Evolutionary conservation across 2,329 filamentous ascomycete genomes (phyloP).

Genomic region (Phaeosphaeria sp.): DNA sequence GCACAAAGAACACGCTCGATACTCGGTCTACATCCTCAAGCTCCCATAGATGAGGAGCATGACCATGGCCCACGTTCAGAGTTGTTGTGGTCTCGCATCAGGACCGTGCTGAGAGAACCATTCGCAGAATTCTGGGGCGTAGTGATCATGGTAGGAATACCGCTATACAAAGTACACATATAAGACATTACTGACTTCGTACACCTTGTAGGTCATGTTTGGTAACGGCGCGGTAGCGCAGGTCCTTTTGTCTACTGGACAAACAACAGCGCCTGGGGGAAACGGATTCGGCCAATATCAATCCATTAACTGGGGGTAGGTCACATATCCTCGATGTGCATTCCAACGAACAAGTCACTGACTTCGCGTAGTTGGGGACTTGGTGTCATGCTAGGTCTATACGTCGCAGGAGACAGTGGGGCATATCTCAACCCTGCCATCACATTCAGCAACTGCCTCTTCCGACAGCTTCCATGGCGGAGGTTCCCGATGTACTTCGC

Average conservation of each 20-base stretch:
- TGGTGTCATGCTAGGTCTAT: constrained; percentile 60
- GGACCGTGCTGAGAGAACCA: constrained; percentile 50
- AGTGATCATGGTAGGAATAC: constrained; percentile 51
- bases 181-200: too few species aligned
- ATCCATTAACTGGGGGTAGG: constrained; percentile 52
- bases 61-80: constrained; percentile 45
- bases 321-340: neutral
- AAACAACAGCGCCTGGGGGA: constrained; percentile 50
- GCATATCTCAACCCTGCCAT: constrained; percentile 72
- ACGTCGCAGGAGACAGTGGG: constrained; percentile 69
- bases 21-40: constrained; percentile 49
- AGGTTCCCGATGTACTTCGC: constrained; percentile 73
- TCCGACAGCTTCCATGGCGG: constrained; percentile 71
- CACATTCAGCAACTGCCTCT: constrained; percentile 73
- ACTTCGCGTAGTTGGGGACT: constrained; percentile 42
- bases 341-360: constrained; percentile 2
- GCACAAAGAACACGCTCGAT: constrained; percentile 30
- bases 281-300: constrained; percentile 53
- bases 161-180: too few species aligned
- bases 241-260: constrained; percentile 47
- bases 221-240: constrained; percentile 55
- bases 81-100: constrained; percentile 48
- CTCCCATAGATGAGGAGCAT: constrained; percentile 52
- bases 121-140: constrained; percentile 55
- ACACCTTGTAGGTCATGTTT: too few species aligned